Conservation (phyloP, 768 basidiomycete genomes). For the Serendipita sp. region DNA sequence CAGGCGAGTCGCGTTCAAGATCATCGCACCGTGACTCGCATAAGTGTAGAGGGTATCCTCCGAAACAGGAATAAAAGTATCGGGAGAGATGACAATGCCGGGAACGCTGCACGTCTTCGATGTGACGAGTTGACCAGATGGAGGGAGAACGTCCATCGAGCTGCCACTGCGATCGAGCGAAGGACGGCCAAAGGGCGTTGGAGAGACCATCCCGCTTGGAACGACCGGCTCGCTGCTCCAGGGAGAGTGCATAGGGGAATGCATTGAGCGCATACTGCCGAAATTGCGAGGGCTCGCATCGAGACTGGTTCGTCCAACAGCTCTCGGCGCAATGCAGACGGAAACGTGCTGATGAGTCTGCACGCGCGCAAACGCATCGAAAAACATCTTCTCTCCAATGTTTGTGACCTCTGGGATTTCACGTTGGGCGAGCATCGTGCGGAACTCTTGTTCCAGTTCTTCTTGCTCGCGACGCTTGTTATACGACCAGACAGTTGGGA, state of each 20-base stretch:
- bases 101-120: neutral
- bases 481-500: neutral
- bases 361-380: neutral
- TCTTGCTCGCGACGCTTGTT: neutral
- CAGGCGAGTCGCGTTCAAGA: neutral
- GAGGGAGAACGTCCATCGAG: neutral
- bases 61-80: neutral
- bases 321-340: neutral
- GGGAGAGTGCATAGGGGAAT: neutral
- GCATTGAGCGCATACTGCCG: neutral
- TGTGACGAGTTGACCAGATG: neutral
- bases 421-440: neutral
- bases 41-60: neutral
- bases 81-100: neutral
- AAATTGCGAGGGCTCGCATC: conserved; percentile 1
- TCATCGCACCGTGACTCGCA: neutral
- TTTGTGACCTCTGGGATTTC: neutral
- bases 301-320: neutral
- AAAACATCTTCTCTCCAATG: neutral
- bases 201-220: neutral
- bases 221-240: neutral
- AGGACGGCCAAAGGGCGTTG: neutral
- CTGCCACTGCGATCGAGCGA: neutral
- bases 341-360: neutral
- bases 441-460: neutral